Conservation (phyloP, 1,139 yeast species). For the Sugiyamaella novakii region DNA sequence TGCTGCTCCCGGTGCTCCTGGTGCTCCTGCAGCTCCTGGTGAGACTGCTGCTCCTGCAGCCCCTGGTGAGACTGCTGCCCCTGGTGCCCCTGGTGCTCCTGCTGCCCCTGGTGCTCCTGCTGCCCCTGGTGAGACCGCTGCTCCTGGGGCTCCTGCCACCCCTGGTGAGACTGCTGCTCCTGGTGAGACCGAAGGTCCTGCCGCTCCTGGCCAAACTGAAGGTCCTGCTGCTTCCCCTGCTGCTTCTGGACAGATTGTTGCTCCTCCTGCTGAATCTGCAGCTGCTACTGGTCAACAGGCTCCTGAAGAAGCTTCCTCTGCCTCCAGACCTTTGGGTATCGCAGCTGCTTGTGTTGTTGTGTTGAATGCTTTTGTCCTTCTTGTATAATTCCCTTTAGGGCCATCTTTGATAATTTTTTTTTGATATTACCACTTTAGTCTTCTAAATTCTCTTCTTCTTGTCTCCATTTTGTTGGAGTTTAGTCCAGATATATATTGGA, state of each 20-base stretch:
- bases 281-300: too few species aligned
- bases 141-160: constrained; percentile 7
- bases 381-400: constrained; percentile 12
- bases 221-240: too few species aligned
- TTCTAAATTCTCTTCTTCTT: neutral
- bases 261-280: too few species aligned
- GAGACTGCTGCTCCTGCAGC: constrained; percentile 8
- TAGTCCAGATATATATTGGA: too few species aligned
- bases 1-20: constrained; percentile 6
- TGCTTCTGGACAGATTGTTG: too few species aligned
- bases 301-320: too few species aligned
- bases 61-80: neutral
- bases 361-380: constrained; percentile 9
- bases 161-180: constrained; percentile 6
- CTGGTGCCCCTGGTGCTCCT: constrained; percentile 9
- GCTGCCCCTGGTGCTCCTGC: constrained; percentile 6
- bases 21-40: constrained; percentile 17
- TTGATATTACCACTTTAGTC: neutral
- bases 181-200: too few species aligned
- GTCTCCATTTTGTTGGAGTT: constrained; percentile 1
- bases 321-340: constrained; percentile 10
- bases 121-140: neutral
- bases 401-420: neutral
- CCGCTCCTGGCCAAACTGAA: too few species aligned
- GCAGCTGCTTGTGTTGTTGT: constrained; percentile 8